phyloP scores from a whole-genome alignment of 2,329 filamentous ascomycete genomes.

The Tricladium varicosporioides region DNA sequence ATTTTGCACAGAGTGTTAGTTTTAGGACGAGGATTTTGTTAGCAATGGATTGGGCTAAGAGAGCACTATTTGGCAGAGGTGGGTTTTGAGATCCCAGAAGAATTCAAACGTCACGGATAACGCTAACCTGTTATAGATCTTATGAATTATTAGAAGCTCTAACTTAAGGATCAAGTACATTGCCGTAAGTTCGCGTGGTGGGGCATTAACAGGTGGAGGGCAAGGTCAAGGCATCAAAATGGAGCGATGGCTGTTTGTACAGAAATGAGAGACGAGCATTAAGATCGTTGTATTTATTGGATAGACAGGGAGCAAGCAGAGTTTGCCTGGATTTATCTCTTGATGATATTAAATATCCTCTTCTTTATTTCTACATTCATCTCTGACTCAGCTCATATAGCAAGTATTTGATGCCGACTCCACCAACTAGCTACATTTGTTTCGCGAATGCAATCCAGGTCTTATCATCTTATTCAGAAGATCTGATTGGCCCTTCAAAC shows the following conservation, averaged over 20 bases:
- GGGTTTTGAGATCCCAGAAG: constrained; percentile 14
- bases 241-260: background rate
- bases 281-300: background rate
- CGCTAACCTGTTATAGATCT: too few species aligned
- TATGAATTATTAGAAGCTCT: constrained; percentile 19
- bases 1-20: constrained; percentile 97
- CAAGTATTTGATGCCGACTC: too few species aligned
- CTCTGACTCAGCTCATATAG: too few species aligned
- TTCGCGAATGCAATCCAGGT: too few species aligned
- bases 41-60: constrained; percentile 99
- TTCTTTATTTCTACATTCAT: too few species aligned
- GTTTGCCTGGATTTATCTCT: background rate
- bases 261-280: background rate
- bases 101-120: too few species aligned
- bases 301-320: background rate
- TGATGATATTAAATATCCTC: too few species aligned
- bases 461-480: too few species aligned
- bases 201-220: too few species aligned
- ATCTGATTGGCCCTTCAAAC: too few species aligned
- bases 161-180: background rate
- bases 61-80: constrained; percentile 94
- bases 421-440: too few species aligned
- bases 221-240: background rate
- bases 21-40: constrained; percentile 82
- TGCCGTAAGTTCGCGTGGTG: too few species aligned